Evolutionary conservation across 176 grass and related monocot species (phyloP).

Genomic region (Otatea glauca): DNA sequence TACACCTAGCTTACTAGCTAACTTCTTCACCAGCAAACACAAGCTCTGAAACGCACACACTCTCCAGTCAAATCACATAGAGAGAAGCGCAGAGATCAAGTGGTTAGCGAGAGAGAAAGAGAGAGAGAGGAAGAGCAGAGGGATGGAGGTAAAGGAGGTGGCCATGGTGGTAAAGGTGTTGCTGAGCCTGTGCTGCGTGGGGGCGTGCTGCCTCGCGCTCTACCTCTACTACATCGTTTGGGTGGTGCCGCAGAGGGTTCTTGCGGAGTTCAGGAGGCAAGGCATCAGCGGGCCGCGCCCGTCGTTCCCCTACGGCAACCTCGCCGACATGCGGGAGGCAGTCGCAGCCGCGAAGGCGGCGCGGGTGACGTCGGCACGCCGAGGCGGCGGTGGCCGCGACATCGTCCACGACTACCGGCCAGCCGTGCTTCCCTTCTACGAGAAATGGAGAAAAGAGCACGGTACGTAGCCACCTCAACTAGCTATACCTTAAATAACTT

Average conservation of each 20-base stretch:
- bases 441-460: constrained; percentile 85
- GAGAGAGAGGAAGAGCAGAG: constrained; percentile 7
- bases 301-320: constrained; percentile 81
- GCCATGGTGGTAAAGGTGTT: constrained; percentile 49
- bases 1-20: constrained; percentile 4
- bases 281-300: constrained; percentile 72
- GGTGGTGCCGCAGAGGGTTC: constrained; percentile 66
- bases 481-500: background rate
- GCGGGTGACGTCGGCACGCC: constrained; percentile 15
- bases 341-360: constrained; percentile 31
- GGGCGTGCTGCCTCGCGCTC: constrained; percentile 59
- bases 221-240: constrained; percentile 77
- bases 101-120: background rate
- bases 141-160: constrained; percentile 4
- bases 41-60: too few relatives aligned
- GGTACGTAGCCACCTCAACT: constrained; percentile 52
- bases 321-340: constrained; percentile 70
- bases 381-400: background rate
- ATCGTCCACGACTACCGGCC: constrained; percentile 88
- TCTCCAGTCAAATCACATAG: background rate
- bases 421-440: constrained; percentile 77
- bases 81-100: background rate
- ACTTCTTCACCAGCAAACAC: background rate
- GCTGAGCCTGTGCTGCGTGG: constrained; percentile 56
- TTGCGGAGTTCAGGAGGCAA: constrained; percentile 59